These are phyloP conservation scores for Urochloa ruziziensis DNA, from an alignment of 176 grass and related monocot genomes.

Conservation along the genomic window DNA sequence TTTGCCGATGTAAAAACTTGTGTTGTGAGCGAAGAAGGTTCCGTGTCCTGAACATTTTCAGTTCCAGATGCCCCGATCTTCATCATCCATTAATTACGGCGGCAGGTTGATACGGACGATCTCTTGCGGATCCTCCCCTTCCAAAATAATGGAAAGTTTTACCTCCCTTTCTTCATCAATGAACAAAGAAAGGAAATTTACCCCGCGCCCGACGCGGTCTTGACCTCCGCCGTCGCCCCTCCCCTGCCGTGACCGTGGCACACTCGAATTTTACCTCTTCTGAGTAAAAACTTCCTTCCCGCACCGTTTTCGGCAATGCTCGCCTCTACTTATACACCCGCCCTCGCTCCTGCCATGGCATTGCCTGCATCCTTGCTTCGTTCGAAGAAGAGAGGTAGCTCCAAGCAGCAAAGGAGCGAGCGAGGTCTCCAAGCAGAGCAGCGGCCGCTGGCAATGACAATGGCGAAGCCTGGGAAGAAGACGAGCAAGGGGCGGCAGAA, in stretches of 20 bases:
- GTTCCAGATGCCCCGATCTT: neutral
- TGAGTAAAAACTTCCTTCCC: neutral
- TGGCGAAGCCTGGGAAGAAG: neutral
- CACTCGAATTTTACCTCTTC: neutral
- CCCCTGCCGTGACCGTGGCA: neutral
- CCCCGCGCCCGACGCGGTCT: neutral
- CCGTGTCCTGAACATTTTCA: too few relatives aligned
- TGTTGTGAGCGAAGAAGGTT: too few relatives aligned
- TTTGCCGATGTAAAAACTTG: neutral
- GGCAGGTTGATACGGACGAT: neutral
- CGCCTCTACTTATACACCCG: neutral
- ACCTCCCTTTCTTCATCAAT: neutral
- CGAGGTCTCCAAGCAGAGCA: neutral
- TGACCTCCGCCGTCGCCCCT: neutral
- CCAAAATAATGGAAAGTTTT: neutral
- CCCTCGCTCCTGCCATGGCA: neutral
- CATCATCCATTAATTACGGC: neutral
- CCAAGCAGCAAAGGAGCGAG: neutral
- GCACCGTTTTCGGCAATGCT: neutral
- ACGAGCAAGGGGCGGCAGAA: constrained; percentile 23
- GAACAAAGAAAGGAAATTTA: neutral
- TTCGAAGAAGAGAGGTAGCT: neutral
- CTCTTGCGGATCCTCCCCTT: neutral
- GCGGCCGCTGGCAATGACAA: neutral
- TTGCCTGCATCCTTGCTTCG: neutral